Percentiles rank a stretch among this genome's conserved stretches.
phyloP scores from a whole-genome alignment of 345 rosid genomes.

The Camelina sativa region DNA sequence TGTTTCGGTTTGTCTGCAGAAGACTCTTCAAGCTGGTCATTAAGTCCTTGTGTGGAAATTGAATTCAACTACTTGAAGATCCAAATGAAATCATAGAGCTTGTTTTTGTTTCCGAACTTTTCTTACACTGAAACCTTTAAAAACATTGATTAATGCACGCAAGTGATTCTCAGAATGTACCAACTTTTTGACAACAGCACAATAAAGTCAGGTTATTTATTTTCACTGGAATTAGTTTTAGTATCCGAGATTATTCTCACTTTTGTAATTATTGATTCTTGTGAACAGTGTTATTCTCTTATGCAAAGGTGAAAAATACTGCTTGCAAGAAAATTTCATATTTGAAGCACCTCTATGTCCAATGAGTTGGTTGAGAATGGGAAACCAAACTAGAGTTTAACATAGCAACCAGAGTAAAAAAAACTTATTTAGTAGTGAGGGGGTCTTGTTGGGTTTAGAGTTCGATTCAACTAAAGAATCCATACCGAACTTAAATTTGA shows the following conservation, averaged over 20 bases:
- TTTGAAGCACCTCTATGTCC: neutral
- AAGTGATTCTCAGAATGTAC: constrained; percentile 19
- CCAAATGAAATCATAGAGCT: constrained; percentile 25
- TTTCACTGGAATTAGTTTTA: neutral
- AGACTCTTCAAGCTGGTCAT: constrained; percentile 53
- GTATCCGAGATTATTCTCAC: neutral
- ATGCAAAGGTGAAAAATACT: neutral
- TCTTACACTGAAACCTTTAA: neutral
- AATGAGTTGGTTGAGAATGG: neutral
- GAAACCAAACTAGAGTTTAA: neutral
- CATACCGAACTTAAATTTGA: neutral
- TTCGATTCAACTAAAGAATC: neutral
- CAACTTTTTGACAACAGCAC: constrained; percentile 28
- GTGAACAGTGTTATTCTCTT: neutral
- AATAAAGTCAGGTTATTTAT: constrained; percentile 26
- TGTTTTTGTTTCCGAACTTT: constrained; percentile 10
- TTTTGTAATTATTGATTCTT: neutral
- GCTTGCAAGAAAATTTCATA: neutral
- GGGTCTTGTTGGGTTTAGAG: neutral
- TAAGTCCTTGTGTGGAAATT: constrained; percentile 41
- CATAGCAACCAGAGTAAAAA: neutral
- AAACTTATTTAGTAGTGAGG: neutral
- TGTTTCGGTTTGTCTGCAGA: constrained; percentile 70
- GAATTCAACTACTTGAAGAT: constrained; percentile 23
- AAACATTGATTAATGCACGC: constrained; percentile 18